Conservation (phyloP, 257 asterid genomes). For the Leptodermis oblonga region DNA sequence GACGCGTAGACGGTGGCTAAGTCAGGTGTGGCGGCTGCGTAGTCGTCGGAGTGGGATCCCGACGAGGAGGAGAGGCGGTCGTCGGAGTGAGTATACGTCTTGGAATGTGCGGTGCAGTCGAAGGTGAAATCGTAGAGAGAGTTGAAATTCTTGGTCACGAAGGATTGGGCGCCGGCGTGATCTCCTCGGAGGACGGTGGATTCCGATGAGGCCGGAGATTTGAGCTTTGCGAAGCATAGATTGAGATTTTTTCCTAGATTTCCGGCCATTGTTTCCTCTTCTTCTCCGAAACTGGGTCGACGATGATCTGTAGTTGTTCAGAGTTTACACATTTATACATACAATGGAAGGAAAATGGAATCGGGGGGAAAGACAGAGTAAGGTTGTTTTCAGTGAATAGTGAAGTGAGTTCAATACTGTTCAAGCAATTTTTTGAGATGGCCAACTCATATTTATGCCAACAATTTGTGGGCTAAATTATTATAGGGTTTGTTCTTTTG, state of each 20-base stretch:
- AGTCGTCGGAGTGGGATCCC: conserved; percentile 24
- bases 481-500: too few species aligned
- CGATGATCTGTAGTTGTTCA: background rate
- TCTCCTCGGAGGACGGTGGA: conserved; percentile 9
- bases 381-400: background rate
- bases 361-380: background rate
- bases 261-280: conserved; percentile 34
- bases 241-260: conserved; percentile 34
- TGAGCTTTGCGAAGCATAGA: conserved; percentile 61
- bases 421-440: background rate
- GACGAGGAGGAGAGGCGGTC: conserved; percentile 18
- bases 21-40: conserved; percentile 37
- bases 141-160: conserved; percentile 60
- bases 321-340: background rate
- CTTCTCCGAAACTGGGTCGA: background rate
- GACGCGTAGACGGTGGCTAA: conserved; percentile 69
- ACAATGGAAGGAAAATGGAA: too few species aligned
- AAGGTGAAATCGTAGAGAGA: conserved; percentile 55
- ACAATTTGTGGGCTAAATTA: background rate
- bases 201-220: conserved; percentile 35
- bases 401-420: background rate
- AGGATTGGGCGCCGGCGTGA: conserved; percentile 37
- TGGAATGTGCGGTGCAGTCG: conserved; percentile 22
- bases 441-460: background rate
- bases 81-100: conserved; percentile 14